Conservation (phyloP, 2,329 filamentous ascomycete genomes). For the Phyllosticta ampelicida region DNA sequence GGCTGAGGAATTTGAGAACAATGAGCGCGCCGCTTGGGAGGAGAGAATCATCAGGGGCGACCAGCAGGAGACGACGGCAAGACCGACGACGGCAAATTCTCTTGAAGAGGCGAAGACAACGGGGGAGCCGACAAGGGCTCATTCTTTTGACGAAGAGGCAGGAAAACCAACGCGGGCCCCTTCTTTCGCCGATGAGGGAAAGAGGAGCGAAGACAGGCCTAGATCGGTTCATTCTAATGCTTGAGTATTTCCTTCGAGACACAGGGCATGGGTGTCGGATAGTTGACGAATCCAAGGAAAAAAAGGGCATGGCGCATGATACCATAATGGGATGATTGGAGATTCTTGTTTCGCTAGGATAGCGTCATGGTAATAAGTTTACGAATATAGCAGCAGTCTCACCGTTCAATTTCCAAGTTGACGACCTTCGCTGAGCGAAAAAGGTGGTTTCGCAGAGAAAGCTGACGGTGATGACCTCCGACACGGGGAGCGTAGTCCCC, state of each 20-base stretch:
- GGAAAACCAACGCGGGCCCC: not conserved
- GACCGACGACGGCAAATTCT: not conserved
- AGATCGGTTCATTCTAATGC: not conserved
- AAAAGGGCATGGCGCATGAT: not conserved
- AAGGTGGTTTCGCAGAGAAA: not conserved
- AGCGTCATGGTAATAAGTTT: not conserved
- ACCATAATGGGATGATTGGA: not conserved
- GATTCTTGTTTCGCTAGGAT: not conserved
- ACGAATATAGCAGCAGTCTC: not conserved
- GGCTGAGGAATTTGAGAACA: not conserved
- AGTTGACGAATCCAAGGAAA: not conserved
- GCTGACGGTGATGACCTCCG: not conserved
- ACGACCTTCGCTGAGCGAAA: not conserved
- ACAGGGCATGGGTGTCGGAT: not conserved
- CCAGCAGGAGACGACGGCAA: not conserved
- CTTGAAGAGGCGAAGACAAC: not conserved
- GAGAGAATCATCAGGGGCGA: constrained; percentile 3
- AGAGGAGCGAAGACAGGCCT: not conserved
- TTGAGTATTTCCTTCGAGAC: not conserved
- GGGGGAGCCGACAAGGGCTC: not conserved
- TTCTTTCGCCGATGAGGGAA: not conserved
- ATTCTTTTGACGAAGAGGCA: not conserved
- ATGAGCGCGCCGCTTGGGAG: constrained; percentile 3
- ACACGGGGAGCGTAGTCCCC: not conserved
- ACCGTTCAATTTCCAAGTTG: not conserved